Base-by-base conservation (phyloP, 148 eudicot species). In the Vaccinium corymbosum region DNA sequence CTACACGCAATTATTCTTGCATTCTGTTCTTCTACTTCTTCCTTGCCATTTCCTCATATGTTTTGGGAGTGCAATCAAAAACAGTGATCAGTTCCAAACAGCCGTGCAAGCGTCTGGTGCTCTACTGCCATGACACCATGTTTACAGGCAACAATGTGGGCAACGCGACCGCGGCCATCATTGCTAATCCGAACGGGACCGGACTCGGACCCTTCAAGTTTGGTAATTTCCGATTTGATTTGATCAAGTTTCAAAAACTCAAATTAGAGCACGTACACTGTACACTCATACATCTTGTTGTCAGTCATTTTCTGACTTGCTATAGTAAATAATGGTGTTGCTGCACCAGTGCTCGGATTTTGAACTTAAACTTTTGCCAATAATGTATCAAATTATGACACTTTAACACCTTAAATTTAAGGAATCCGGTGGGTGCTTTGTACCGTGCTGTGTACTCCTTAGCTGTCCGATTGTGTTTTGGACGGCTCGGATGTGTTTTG, bases 111-210 rank as follows among this genome's bases (percentile, higher is more conserved):
- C 80, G 75, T 50, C 2, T 88, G 17, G 81, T 79, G 38, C 86
- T 88, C 16, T 86, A 86, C 56, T 86, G 61, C 84, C 90, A 88
- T 7, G 90, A 88, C 71, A 84, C 84, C 57, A 29, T 88, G 17
- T 88, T 83, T 79, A 78, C 79, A 32, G 85, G 86, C 76, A 48
- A 53, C 51, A 83, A 88, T 42, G 25, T 13, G 0, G 86, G 48
- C 2, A 88, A 88, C 20, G 87, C 88, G 0, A 88, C 90, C 8
- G 84, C 88, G 1, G 83, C 85, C 29, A 57, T 6, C 9, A 55
- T 66, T 4, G 79, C 88, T 6, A 78, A 79, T 8, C 72, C 57
- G 7, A 48, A 76, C 6, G 79, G 79, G 17, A 64, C 85, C 9
- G 42, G 51, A 3, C 79, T 85, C 14, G 82, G 85, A 0, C 16